These are phyloP conservation scores for Theobroma grandiflorum DNA, from an alignment of 441 rosid species.

Conservation along the genomic window DNA sequence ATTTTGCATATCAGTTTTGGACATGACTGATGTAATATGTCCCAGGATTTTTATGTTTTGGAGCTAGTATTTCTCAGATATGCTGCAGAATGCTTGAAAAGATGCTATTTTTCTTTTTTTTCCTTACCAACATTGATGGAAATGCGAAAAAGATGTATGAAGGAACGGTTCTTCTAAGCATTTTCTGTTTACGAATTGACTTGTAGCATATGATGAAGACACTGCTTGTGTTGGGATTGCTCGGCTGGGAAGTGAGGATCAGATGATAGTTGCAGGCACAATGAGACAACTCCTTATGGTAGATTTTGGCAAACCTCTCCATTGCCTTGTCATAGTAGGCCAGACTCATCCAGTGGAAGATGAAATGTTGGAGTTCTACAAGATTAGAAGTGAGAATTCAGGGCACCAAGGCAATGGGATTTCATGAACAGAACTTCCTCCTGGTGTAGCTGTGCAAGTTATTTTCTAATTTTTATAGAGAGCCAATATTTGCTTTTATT, in stretches of 20 bases:
- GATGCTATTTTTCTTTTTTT: background rate
- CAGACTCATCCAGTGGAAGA: conserved; percentile 85
- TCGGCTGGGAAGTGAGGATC: conserved; percentile 85
- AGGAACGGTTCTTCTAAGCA: background rate
- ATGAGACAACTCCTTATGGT: conserved; percentile 70
- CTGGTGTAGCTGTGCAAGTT: background rate
- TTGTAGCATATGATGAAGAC: conserved; percentile 68
- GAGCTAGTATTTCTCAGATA: background rate
- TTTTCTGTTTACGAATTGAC: background rate
- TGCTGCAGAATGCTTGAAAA: background rate
- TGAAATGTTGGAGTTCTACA: conserved; percentile 86
- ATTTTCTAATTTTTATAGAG: background rate
- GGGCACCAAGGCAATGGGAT: background rate
- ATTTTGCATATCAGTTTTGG: background rate
- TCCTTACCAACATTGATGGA: too few relatives aligned
- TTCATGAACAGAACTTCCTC: background rate
- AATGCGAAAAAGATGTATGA: background rate
- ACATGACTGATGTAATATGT: background rate
- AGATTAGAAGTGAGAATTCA: conserved; percentile 31
- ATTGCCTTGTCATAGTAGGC: conserved; percentile 88
- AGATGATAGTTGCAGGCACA: conserved; percentile 79
- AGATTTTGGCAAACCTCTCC: conserved; percentile 86
- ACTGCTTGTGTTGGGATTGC: conserved; percentile 86
- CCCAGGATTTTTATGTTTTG: background rate
- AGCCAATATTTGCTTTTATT: background rate